Evolutionary conservation across 345 rosid species (phyloP), one percentile per base, ranked within the genome.

Genomic region (Eucalyptus marginata): DNA sequence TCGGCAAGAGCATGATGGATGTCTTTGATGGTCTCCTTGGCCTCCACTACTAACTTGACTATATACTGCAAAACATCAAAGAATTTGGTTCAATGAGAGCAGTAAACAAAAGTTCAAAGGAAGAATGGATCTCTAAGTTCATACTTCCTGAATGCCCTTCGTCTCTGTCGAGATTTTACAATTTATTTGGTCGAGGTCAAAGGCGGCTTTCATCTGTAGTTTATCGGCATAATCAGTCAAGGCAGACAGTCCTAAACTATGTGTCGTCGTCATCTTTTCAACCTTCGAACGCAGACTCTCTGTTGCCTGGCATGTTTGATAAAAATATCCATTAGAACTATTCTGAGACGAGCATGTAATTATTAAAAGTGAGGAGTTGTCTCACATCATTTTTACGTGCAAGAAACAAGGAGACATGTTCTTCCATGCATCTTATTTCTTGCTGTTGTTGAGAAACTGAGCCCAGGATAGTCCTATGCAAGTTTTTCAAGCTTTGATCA

Each of bases 371-470:
- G 7, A 76, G 16, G 88, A 58, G 52, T 89, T 88, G 43, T 90
- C 98, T 92, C 95, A 96, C 99, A 90, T 97, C 99, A 87, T 90
- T 94, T 95, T 96, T 97, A 86, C 92, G 91, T 36, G 97, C 98
- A 87, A 97, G 93, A 92, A 92, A 94, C 31, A 94, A 93, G 76
- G 91, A 91, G 43, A 89, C 85, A 87, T 95, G 95, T 80, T 97
- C 99, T 92, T 97, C 98, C 96, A 96, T 92, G 92, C 94, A 91
- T 93, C 96, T 94, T 71, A 97, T 87, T 76, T 95, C 96, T 86
- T 97, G 95, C 89, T 96, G 98, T 90, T 96, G 99, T 90, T 96
- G 96, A 93, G 95, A 94, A 91, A 96, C 93, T 86, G 97, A 97
- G 18, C 96, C 95, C 36, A 97, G 89, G 83, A 96, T 93, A 89